Percentiles rank a stretch among this genome's conserved stretches.
Conservation (phyloP, 345 rosid genomes). For the Laguncularia racemosa region DNA sequence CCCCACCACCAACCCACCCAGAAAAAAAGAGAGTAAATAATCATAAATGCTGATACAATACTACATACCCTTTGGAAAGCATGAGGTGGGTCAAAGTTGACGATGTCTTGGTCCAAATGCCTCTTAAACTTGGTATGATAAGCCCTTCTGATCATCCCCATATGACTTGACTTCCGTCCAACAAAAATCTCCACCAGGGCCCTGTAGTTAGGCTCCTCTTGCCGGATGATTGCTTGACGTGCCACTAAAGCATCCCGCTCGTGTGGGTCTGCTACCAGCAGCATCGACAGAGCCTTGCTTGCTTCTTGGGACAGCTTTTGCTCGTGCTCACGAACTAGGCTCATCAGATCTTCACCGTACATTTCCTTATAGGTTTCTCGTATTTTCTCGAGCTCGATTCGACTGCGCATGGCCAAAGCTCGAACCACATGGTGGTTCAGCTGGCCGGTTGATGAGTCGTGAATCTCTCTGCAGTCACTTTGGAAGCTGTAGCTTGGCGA, state of each 20-base stretch:
- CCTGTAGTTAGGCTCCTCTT: slow-evolving; percentile 22
- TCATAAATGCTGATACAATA: neutral
- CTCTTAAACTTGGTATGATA: slow-evolving; percentile 36
- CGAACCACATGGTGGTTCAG: slow-evolving; percentile 18
- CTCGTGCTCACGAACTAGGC: slow-evolving; percentile 10
- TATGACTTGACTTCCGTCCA: slow-evolving; percentile 58
- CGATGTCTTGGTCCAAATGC: slow-evolving; percentile 50
- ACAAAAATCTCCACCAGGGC: slow-evolving; percentile 49
- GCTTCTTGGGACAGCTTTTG: slow-evolving; percentile 9
- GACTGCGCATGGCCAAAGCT: slow-evolving; percentile 25
- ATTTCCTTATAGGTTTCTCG: slow-evolving; percentile 27
- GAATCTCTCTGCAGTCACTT: slow-evolving; percentile 45
- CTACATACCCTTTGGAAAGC: slow-evolving; percentile 47
- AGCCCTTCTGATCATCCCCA: slow-evolving; percentile 42
- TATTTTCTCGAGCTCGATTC: slow-evolving; percentile 24
- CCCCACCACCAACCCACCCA: too few species aligned
- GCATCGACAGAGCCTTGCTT: slow-evolving; percentile 25
- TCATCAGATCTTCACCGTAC: slow-evolving; percentile 35
- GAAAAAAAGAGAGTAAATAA: too few species aligned
- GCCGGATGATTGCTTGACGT: slow-evolving; percentile 33
- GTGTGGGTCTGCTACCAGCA: slow-evolving; percentile 35
- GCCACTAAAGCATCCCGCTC: slow-evolving; percentile 50
- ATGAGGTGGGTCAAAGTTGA: slow-evolving; percentile 48
- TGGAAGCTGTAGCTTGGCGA: slow-evolving; percentile 18
- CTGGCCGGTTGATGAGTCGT: slow-evolving; percentile 32